Evolutionary conservation across 1,284 basidiomycete genomes (phyloP).

Genomic region (Neonothopanus nambi): DNA sequence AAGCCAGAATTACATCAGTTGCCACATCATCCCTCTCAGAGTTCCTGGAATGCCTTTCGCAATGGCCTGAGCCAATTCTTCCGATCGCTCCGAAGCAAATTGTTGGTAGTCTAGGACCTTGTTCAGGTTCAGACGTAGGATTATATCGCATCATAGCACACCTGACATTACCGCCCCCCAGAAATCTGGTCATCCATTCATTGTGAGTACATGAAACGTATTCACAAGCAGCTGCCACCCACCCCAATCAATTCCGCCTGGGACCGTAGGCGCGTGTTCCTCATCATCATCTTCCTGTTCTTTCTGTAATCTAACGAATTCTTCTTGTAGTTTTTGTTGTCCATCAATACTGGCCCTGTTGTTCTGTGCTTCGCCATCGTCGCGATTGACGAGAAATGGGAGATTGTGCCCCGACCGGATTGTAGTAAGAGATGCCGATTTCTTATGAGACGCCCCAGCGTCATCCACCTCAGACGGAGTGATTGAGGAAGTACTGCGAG

Average conservation of each 20-base stretch:
- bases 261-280: neutral
- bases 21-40: slow-evolving; percentile 95
- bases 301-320: slow-evolving; percentile 63
- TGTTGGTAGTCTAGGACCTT: slow-evolving; percentile 71
- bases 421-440: slow-evolving; percentile 62
- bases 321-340: slow-evolving; percentile 68
- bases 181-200: slow-evolving; percentile 69
- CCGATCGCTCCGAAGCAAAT: slow-evolving; percentile 77
- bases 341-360: slow-evolving; percentile 59
- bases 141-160: slow-evolving; percentile 26
- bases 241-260: slow-evolving; percentile 73
- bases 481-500: neutral
- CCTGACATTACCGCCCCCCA: slow-evolving; percentile 95
- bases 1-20: slow-evolving; percentile 76
- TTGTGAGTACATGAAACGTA: slow-evolving; percentile 6
- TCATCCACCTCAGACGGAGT: slow-evolving; percentile 22
- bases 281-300: slow-evolving; percentile 44
- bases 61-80: slow-evolving; percentile 86
- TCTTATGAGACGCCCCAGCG: slow-evolving; percentile 45
- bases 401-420: slow-evolving; percentile 52
- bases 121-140: slow-evolving; percentile 1
- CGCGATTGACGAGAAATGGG: slow-evolving; percentile 48
- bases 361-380: slow-evolving; percentile 29
- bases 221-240: slow-evolving; percentile 30
- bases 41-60: slow-evolving; percentile 88